Evolutionary conservation across 345 rosid species (phyloP), one percentile per base, ranked within the genome.

Genomic region (Mercurialis annua): DNA sequence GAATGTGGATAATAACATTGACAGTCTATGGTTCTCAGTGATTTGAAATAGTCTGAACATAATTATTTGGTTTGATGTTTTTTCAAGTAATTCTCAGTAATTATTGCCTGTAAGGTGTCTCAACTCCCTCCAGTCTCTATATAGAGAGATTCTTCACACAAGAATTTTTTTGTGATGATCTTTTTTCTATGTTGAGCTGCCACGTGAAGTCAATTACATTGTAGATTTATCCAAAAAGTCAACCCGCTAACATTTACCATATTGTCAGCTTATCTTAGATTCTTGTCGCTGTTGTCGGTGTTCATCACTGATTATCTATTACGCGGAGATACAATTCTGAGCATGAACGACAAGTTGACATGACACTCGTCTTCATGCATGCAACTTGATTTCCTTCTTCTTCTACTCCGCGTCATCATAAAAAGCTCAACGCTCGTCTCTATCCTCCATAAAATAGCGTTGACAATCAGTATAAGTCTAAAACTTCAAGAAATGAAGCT

Each of bases 301-400:
- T 40, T 9, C 44, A 3, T 34, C 26, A 17, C 31, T 29, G 54
- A 16, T 30, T 1, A 17, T 0, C 24, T 21, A 31, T 5, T 66
- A 53, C 59, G 78, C 69, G 73, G 80, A 76, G 60, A 57, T 36
- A 38, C 44, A 76, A 6, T 43, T 23, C 12, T 30, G 44, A 18
- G 43, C 48, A 50, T 46, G 62, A 20, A 30, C 14, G 74, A 71
- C 80, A 75, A 76, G 65, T 73, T 24, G 15, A n/a, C 10, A 0
- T 10, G 77, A 70, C 82, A 76, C 85, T 50, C 70, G 85, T 76
- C 78, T 50, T 4, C 50, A 5, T 49, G 84, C 84, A 81, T 75
- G 84, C 63, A 1, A 51, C 15, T n/a, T n/a, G n/a, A n/a, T 53
- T 31, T 12, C 48, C 23, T 18, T 11, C 21, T 10, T 23, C 59